Conservation (phyloP, 1,139 yeast genomes). For the Geotrichum histeridarum region DNA sequence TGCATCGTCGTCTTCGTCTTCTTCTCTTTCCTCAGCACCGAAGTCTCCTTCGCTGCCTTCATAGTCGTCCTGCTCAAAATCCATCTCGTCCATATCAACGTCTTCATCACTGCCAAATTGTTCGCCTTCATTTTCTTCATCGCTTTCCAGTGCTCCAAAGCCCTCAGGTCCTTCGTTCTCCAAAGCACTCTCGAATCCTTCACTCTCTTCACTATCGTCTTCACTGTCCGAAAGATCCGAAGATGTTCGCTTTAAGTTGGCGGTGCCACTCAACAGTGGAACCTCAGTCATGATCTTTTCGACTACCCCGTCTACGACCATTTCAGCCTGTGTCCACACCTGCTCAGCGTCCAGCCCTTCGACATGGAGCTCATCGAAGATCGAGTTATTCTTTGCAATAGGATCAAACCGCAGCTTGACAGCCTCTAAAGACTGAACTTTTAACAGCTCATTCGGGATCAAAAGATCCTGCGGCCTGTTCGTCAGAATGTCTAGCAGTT, state of each 20-base stretch:
- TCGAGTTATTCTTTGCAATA: constrained; percentile 56
- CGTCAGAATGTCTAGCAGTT: constrained; percentile 21
- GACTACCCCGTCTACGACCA: constrained; percentile 68
- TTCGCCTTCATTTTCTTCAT: constrained; percentile 18
- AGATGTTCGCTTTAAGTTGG: constrained; percentile 23
- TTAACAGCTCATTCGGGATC: constrained; percentile 28
- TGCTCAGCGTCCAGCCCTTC: constrained; percentile 89
- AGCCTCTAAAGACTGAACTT: constrained; percentile 36
- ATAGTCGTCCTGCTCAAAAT: constrained; percentile 26
- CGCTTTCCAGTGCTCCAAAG: constrained; percentile 13
- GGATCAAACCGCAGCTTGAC: constrained; percentile 63
- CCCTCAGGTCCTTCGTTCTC: constrained; percentile 21
- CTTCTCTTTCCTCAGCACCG: constrained; percentile 23
- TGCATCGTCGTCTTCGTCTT: constrained; percentile 30
- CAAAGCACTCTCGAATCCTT: constrained; percentile 17
- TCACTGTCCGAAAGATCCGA: constrained; percentile 24
- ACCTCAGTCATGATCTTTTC: constrained; percentile 46
- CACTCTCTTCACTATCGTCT: constrained; percentile 27
- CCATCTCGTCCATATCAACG: constrained; percentile 21
- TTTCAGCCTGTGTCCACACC: constrained; percentile 88
- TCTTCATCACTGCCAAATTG: constrained; percentile 19
- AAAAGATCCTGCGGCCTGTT: constrained; percentile 33
- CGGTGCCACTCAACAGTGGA: constrained; percentile 21
- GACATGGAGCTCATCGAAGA: constrained; percentile 72
- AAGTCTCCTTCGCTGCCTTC: constrained; percentile 22